Base-by-base conservation (phyloP, 306 rosid genomes). In the Medicago arabica region DNA sequence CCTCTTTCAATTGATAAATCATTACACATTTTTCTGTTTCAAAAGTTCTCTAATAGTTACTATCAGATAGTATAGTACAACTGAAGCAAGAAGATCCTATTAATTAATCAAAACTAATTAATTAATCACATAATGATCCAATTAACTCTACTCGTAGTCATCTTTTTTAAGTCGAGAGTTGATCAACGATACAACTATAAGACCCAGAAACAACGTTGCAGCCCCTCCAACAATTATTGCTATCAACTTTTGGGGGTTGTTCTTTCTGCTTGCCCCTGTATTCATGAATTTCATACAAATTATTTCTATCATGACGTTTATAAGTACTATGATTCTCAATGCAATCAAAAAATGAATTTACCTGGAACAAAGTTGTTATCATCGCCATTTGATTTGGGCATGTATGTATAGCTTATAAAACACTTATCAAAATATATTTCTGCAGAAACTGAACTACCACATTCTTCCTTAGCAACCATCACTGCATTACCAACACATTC, bases 141-240 rank as follows among this genome's bases (percentile, higher is more conserved):
- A 3, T 31, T 19, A 12, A 43, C 21, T 14, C 43, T 77, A 74
- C 7, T 75, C 80, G 5, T 78, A 79, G 2, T 90, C 96, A 3
- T 65, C 81, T 76, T 86, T 92, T 78, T 75, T 88, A 4, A 74
- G 74, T 25, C 89, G 83, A 61, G 95, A 87, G 71, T 47, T 86
- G 83, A 87, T 17, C 69, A 83, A 28, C 50, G 84, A 49, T 0
- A 85, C 4, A 58, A 90, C 69, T 21, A 90, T 62, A 75, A 85
- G 13, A 13, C 73, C 95, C 19, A 88, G 1, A 21, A 28, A 7
- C 69, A 88, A 10, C 58, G 82, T 87, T 23, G 87, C 92, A 25
- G 68, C 90, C 7, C 87, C 97, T 82, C 91, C 98, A 40, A 80
- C 75, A 55, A 91, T 9, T 69, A 92, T 87, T 16, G 95, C 96